Conservation (phyloP, 2,329 filamentous ascomycete species). For the Aspergillus sp. region DNA sequence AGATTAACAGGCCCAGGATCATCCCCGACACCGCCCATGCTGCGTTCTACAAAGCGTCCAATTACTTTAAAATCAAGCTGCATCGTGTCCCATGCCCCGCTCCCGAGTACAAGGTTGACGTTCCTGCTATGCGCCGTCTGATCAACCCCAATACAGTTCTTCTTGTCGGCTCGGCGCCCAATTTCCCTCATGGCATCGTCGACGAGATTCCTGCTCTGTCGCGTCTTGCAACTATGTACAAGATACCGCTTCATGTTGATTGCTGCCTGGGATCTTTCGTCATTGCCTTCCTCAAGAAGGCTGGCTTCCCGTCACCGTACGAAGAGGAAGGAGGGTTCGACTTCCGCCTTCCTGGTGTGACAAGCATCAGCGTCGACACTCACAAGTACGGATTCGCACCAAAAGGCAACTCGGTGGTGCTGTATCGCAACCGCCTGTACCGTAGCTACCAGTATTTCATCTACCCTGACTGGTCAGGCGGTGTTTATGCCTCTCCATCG, state of each 20-base stretch:
- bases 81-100: slow-evolving; percentile 81
- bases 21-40: slow-evolving; percentile 90
- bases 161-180: slow-evolving; percentile 88
- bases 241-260: slow-evolving; percentile 86
- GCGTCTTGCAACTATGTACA: slow-evolving; percentile 67
- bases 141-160: slow-evolving; percentile 92
- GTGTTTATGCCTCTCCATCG: slow-evolving; percentile 87
- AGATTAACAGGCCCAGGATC: slow-evolving; percentile 51
- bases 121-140: slow-evolving; percentile 66
- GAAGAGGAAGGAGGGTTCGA: slow-evolving; percentile 74
- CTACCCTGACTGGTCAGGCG: slow-evolving; percentile 86
- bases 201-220: slow-evolving; percentile 86
- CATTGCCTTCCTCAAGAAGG: slow-evolving; percentile 79
- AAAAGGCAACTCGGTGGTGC: slow-evolving; percentile 87
- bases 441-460: slow-evolving; percentile 95
- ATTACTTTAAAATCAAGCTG: slow-evolving; percentile 95
- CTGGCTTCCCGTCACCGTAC: slow-evolving; percentile 60
- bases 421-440: slow-evolving; percentile 73
- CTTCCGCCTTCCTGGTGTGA: slow-evolving; percentile 88
- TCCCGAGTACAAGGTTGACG: slow-evolving; percentile 74
- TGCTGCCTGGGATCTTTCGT: slow-evolving; percentile 96
- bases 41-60: slow-evolving; percentile 87
- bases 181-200: slow-evolving; percentile 97
- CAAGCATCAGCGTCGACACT: slow-evolving; percentile 90
- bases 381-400: slow-evolving; percentile 99